Evolutionary conservation across 768 basidiomycete genomes (phyloP).

Genomic region (Fomitopsis serialis): DNA sequence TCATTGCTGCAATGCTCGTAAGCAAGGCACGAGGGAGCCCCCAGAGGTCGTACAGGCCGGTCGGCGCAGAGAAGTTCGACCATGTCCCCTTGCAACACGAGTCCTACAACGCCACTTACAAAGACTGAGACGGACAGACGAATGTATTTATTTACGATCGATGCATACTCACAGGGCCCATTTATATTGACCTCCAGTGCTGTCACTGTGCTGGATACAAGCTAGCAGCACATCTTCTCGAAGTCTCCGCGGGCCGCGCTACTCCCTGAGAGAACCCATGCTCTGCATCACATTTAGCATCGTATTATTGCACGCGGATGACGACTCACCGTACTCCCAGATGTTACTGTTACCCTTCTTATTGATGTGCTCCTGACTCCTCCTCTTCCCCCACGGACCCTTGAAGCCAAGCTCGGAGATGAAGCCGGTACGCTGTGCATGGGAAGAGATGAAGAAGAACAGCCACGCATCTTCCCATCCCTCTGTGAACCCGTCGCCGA

Average conservation of each 20-base stretch:
- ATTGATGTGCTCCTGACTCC: slow-evolving; percentile 39
- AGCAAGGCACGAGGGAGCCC: too few species aligned
- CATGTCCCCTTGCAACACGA: too few species aligned
- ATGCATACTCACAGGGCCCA: not conserved
- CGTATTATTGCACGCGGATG: not conserved
- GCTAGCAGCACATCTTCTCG: slow-evolving; percentile 21
- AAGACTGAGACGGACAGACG: not conserved
- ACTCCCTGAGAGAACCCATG: slow-evolving; percentile 61
- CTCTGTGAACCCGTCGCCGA: slow-evolving; percentile 54
- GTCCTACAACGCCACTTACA: not conserved
- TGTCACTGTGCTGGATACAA: too few species aligned
- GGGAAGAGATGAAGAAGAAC: slow-evolving; percentile 37
- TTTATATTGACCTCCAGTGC: not conserved
- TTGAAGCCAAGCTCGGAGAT: slow-evolving; percentile 61
- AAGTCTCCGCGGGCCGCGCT: slow-evolving; percentile 36
- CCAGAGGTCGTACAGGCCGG: too few species aligned
- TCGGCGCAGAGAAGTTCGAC: too few species aligned
- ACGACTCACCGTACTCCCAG: slow-evolving; percentile 60
- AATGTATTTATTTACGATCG: not conserved
- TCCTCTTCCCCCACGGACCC: slow-evolving; percentile 48
- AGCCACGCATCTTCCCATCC: slow-evolving; percentile 71
- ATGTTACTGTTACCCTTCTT: slow-evolving; percentile 36
- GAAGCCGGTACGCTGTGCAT: slow-evolving; percentile 9
- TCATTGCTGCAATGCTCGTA: not conserved
- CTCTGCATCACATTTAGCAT: slow-evolving; percentile 26